phyloP scores from a whole-genome alignment of 345 rosid species.

The Eucalyptus erythrocorys region DNA sequence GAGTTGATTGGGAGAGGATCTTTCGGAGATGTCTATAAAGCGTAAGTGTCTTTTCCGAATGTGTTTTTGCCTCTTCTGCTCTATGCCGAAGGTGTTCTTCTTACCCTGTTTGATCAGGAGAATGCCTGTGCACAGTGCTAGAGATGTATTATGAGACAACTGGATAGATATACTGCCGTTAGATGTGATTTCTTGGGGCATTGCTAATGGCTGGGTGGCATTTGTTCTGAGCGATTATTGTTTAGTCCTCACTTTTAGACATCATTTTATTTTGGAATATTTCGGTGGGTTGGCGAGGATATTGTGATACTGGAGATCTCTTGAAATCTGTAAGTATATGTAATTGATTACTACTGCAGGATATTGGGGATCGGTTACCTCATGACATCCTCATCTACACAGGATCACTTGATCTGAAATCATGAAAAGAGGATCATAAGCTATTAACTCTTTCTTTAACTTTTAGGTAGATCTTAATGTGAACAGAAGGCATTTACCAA shows the following conservation, averaged over 20 bases:
- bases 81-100: not conserved
- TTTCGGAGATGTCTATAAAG: constrained; percentile 97
- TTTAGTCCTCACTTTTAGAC: not conserved
- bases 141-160: not conserved
- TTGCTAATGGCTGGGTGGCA: not conserved
- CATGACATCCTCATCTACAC: not conserved
- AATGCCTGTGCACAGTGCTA: not conserved
- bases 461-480: not conserved
- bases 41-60: constrained; percentile 34
- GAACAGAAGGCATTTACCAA: not conserved
- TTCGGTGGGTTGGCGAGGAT: not conserved
- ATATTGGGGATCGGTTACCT: not conserved
- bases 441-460: not conserved
- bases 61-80: not conserved
- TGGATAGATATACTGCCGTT: not conserved
- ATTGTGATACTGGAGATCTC: not conserved
- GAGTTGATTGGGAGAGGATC: constrained; percentile 98
- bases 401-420: not conserved
- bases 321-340: not conserved
- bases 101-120: not conserved
- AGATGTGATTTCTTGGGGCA: not conserved
- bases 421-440: not conserved
- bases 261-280: not conserved
- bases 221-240: not conserved
- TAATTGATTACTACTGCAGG: not conserved